Base-by-base conservation (phyloP, 176 grass and related monocot genomes). In the Eleusine indica region DNA sequence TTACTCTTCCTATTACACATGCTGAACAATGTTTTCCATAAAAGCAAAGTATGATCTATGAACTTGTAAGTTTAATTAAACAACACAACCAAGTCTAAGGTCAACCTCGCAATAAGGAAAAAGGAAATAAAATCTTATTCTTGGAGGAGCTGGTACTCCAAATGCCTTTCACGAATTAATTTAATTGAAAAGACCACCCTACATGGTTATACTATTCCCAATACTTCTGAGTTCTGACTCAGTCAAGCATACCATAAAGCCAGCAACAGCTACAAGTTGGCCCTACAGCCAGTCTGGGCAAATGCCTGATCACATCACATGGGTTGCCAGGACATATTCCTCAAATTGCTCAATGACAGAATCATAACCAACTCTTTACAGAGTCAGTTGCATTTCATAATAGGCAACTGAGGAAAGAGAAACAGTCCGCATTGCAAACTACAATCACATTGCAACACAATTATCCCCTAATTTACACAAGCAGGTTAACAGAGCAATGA, bases 211-310 rank as follows among this genome's bases (percentile, higher is more conserved):
- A 48, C 43, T 56, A 80, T 66, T 73, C 25, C 58, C 80, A 68
- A 74, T 74, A 47, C 37, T 74, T 75, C 6, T 60, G 62, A 81
- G 22, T 74, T 75, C 6, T 60, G 62, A 81, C 40, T 81, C 25
- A 5, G 48, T 60, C 13, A 49, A 75, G 70, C 63, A 87, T 58
- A 76, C 61, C 19, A 62, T 49, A 48, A 82, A 67, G 64, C 57
- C 21, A 61, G 32, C 30, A 70, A 61, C 9, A 82, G 0, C 40
- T 51, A 69, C 32, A 71, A 9, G n/a, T 66, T 72, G 66, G 66
- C 46, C 35, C 47, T 46, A 32, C 43, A 35, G 4, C 62, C 35
- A 71, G 66, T 71, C 15, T 42, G 17, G 30, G 4, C 4, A 74
- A 77, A 61, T 35, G 32, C 32, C 32, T 35, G 32, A 35, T 35